Evolutionary conservation across 2,329 filamentous ascomycete species (phyloP), one percentile per base, ranked within the genome.

Genomic region (Aspergillus pseudotamarii): DNA sequence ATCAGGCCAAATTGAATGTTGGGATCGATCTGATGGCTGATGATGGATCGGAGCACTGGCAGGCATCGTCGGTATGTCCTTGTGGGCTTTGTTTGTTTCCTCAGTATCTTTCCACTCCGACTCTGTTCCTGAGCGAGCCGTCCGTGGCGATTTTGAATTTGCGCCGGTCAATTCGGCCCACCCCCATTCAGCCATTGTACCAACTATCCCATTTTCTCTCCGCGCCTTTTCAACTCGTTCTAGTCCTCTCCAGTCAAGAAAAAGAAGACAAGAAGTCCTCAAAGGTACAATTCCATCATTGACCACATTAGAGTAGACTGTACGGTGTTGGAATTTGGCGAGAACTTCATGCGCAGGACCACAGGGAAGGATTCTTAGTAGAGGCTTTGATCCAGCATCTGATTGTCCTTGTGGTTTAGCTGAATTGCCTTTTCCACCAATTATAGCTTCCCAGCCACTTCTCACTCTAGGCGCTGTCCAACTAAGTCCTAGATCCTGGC

Each of bases 271-370:
- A 66, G 94, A 98, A 5, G 95, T 99, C 26, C 95, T 88, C 38
- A 99, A 81, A 3, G 95, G 95, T 5, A 99, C 95, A 69, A 99
- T 97, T 3, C 94, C 94, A 78, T 98, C 94, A 73, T 98, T 98
- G 69, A 98, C 94, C 14, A 98, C 94, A 72, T 98, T 98, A 2
- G 94, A 97, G 76, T 98, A 98, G 1, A 97, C 84, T 0, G 95
- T 98, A 19, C 94, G 86, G 75, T 96, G 96, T 26, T 92, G 85
- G 76, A 98, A 98, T 79, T 92, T 93, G 74, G 91, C 89, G 46
- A 98, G 80, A 1, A 94, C 94, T 60, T 88, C 87, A 76, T 97
- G 94, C 8, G 94, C 95, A 19, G 94, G 94, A 0, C 94, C 94
- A 9, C 92, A 96, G 0, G 95, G 94, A 28, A 98, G 80, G 66